These are phyloP conservation scores for Closterium sp. DNA, from an alignment of 139 green algal species.

Conservation along the genomic window DNA sequence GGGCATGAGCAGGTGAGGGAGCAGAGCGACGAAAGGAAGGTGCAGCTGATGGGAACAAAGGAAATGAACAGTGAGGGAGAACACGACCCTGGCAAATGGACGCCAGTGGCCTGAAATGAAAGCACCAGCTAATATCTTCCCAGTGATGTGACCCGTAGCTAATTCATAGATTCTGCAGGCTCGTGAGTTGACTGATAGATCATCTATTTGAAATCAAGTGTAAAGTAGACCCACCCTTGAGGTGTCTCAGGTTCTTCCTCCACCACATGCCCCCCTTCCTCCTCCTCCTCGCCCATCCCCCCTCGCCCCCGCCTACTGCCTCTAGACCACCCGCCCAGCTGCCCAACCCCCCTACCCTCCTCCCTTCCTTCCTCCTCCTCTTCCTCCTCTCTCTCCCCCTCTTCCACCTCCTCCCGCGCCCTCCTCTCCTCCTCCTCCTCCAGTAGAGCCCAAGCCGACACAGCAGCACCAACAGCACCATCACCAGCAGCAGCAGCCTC, in stretches of 20 bases:
- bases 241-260: background rate
- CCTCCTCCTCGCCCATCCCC: background rate
- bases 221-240: background rate
- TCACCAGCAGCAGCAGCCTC: background rate
- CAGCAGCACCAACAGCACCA: background rate
- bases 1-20: background rate
- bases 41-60: too few relatives aligned
- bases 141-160: too few relatives aligned
- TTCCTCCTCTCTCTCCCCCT: background rate
- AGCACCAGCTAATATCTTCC: too few relatives aligned
- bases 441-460: background rate
- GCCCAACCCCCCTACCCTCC: background rate
- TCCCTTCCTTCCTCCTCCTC: constrained; percentile 15
- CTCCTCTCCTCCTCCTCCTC: constrained; percentile 4
- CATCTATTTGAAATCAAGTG: too few relatives aligned
- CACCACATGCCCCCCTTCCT: background rate
- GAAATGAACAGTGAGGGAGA: too few relatives aligned
- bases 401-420: background rate
- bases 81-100: too few relatives aligned
- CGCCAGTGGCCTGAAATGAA: too few relatives aligned
- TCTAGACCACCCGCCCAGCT: background rate
- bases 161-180: too few relatives aligned
- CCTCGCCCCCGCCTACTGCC: background rate
- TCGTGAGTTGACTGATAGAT: too few relatives aligned
- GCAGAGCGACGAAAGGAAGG: background rate